Percentiles rank a stretch among this genome's conserved stretches.
These are phyloP conservation scores for Aspergillus hiratsukae DNA, from an alignment of 2,329 filamentous ascomycete genomes.

Conservation along the genomic window DNA sequence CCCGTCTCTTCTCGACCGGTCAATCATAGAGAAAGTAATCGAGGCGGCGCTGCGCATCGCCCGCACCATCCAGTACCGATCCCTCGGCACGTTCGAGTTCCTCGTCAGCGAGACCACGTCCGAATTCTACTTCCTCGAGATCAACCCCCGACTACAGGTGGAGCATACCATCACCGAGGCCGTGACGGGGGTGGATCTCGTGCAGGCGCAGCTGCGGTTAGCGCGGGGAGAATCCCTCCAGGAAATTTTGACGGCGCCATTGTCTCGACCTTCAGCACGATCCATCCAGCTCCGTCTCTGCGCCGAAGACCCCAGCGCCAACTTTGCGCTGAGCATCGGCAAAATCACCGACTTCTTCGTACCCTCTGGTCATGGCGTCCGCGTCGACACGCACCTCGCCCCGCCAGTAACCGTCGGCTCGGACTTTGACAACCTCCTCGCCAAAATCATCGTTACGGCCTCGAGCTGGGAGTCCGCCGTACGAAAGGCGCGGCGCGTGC, in stretches of 20 bases:
- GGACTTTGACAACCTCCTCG: slow-evolving; percentile 57
- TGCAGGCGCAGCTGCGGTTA: slow-evolving; percentile 51
- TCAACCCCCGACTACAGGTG: slow-evolving; percentile 59
- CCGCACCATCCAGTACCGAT: slow-evolving; percentile 50
- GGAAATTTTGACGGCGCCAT: slow-evolving; percentile 31
- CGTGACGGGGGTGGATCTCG: slow-evolving; percentile 52
- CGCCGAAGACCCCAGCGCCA: slow-evolving; percentile 50
- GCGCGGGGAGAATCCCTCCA: slow-evolving; percentile 47
- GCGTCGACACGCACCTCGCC: slow-evolving; percentile 55
- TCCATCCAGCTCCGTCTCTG: slow-evolving; percentile 56
- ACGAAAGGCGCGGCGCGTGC: slow-evolving; percentile 50
- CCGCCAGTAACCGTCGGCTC: slow-evolving; percentile 43
- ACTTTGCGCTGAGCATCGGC: slow-evolving; percentile 57
- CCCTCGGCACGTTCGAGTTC: slow-evolving; percentile 63
- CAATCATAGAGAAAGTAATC: slow-evolving; percentile 47
- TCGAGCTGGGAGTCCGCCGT: slow-evolving; percentile 50
- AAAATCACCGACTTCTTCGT: slow-evolving; percentile 53
- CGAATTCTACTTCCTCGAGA: slow-evolving; percentile 57
- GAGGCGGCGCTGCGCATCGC: slow-evolving; percentile 46
- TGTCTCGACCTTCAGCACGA: neutral
- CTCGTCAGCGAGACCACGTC: slow-evolving; percentile 48
- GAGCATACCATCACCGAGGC: slow-evolving; percentile 60
- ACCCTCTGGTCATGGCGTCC: slow-evolving; percentile 54
- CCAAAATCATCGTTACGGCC: slow-evolving; percentile 57
- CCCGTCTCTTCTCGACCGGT: slow-evolving; percentile 50